phyloP scores from a whole-genome alignment of 2,329 filamentous ascomycete species.

The Ciborinia camelliae region DNA sequence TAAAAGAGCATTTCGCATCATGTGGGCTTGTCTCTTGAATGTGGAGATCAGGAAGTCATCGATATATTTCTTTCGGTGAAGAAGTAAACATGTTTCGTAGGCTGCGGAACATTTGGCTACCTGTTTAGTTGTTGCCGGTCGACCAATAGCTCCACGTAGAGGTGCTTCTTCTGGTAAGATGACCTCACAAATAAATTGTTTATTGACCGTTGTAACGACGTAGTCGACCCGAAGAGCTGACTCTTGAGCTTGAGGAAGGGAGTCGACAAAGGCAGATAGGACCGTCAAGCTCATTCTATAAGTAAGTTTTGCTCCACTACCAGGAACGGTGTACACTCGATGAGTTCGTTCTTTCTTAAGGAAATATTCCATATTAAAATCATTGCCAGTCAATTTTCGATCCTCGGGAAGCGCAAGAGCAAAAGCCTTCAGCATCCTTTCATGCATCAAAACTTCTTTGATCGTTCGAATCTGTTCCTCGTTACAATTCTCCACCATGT shows the following conservation, averaged over 20 bases:
- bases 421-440: constrained; percentile 67
- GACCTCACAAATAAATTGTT: constrained; percentile 72
- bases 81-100: constrained; percentile 72
- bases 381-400: constrained; percentile 60
- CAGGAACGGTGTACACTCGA: constrained; percentile 53
- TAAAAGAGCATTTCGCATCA: constrained; percentile 81
- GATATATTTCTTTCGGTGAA: constrained; percentile 65
- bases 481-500: constrained; percentile 77
- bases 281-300: constrained; percentile 70
- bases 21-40: constrained; percentile 67
- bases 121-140: constrained; percentile 63
- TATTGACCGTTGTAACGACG: constrained; percentile 52
- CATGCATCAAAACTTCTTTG: constrained; percentile 57
- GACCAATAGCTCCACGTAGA: constrained; percentile 62
- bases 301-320: constrained; percentile 74
- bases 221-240: constrained; percentile 51
- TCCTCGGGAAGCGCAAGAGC: constrained; percentile 73
- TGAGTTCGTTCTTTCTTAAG: constrained; percentile 46
- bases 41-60: constrained; percentile 72
- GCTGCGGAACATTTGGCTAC: constrained; percentile 85
- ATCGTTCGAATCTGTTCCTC: constrained; percentile 54
- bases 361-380: constrained; percentile 54
- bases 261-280: constrained; percentile 70
- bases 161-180: constrained; percentile 73
- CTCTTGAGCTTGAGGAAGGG: constrained; percentile 52